Conservation (phyloP, 192 early-diverging fungal species). For the Coemansia sp. region DNA sequence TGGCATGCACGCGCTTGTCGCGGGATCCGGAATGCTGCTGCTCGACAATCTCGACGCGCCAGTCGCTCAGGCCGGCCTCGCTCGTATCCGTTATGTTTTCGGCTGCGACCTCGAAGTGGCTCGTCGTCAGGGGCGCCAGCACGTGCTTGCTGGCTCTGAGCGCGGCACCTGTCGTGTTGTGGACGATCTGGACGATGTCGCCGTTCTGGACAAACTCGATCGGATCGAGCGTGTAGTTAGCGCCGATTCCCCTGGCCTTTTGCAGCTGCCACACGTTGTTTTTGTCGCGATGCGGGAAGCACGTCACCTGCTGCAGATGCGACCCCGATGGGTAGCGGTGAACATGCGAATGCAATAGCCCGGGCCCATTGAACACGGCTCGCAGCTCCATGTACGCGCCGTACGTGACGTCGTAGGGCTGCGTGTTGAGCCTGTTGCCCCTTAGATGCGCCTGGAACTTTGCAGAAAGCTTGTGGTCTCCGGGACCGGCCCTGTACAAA, state of each 20-base stretch:
- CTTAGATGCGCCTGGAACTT: constrained; percentile 80
- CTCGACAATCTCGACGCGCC: constrained; percentile 56
- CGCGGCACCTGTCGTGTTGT: constrained; percentile 57
- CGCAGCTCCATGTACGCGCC: constrained; percentile 35
- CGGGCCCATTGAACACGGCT: constrained; percentile 34
- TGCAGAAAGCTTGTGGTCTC: constrained; percentile 89
- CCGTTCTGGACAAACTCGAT: constrained; percentile 64
- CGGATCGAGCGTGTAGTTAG: constrained; percentile 47
- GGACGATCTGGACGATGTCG: constrained; percentile 76
- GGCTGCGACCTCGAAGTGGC: constrained; percentile 62
- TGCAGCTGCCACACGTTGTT: constrained; percentile 71
- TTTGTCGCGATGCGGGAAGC: constrained; percentile 70
- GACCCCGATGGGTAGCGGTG: constrained; percentile 63
- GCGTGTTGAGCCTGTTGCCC: constrained; percentile 66
- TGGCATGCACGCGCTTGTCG: constrained; percentile 54
- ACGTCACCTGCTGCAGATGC: constrained; percentile 83
- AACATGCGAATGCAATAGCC: constrained; percentile 62
- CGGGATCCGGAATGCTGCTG: constrained; percentile 48
- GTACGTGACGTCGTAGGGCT: constrained; percentile 41
- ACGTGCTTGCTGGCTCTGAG: constrained; percentile 64
- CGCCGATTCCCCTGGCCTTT: constrained; percentile 23
- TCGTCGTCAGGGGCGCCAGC: constrained; percentile 61
- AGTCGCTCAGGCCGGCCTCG: constrained; percentile 71
- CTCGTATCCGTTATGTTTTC: constrained; percentile 59
- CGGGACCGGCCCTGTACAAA: constrained; percentile 76